These are phyloP conservation scores for Mycocentrospora acerina DNA, from an alignment of 2,329 filamentous ascomycete species.

Conservation along the genomic window DNA sequence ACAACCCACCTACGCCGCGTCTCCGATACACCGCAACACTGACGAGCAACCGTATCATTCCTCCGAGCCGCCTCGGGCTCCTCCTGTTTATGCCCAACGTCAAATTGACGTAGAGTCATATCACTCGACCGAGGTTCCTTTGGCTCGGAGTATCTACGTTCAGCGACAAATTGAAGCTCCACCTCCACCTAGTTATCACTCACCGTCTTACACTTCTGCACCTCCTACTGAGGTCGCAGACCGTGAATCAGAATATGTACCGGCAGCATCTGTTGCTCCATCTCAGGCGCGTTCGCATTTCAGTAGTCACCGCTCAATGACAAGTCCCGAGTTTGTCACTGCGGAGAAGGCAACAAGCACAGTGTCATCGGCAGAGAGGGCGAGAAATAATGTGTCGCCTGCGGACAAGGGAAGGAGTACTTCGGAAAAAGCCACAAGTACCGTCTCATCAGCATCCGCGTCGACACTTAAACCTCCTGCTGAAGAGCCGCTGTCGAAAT, in stretches of 20 bases:
- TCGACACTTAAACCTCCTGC: slow-evolving; percentile 14
- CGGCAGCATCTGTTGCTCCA: slow-evolving; percentile 32
- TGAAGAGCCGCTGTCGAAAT: slow-evolving; percentile 13
- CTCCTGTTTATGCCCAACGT: slow-evolving; percentile 16
- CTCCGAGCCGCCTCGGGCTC: slow-evolving; percentile 20
- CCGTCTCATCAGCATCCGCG: slow-evolving; percentile 14
- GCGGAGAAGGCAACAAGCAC: slow-evolving; percentile 22
- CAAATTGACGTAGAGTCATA: no score
- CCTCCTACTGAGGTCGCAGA: slow-evolving; percentile 27
- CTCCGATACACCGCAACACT: slow-evolving; percentile 38
- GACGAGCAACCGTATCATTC: slow-evolving; percentile 41
- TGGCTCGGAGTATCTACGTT: slow-evolving; percentile 17
- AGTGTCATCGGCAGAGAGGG: neutral
- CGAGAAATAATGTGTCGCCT: neutral
- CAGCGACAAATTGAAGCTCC: slow-evolving; percentile 45
- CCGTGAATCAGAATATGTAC: slow-evolving; percentile 36
- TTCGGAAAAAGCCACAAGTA: no score
- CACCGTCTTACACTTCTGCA: slow-evolving; percentile 31
- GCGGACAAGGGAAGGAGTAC: slow-evolving; percentile 11
- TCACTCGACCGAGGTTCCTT: neutral
- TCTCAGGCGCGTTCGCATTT: slow-evolving; percentile 27
- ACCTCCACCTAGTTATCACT: slow-evolving; percentile 34
- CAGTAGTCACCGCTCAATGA: slow-evolving; percentile 31
- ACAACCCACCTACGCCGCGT: slow-evolving; percentile 31
- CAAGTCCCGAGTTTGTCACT: slow-evolving; percentile 33